Base-by-base conservation (phyloP, 116 monocot genomes). In the Zostera marina region DNA sequence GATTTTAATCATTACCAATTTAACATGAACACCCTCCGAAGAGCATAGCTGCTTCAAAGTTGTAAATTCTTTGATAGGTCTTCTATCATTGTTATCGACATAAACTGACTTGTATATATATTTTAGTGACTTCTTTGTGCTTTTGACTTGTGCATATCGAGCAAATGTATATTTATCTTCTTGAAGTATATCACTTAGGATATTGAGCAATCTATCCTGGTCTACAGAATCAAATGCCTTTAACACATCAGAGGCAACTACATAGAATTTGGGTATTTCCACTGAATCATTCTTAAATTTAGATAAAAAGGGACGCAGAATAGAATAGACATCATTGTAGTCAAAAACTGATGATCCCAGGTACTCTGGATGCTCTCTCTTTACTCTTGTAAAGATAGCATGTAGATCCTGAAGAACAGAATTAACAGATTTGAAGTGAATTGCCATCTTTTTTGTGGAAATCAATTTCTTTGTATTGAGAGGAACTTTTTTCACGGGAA, bases 141-240 rank as follows among this genome's bases (percentile, higher is more conserved):
- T 76, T 16, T 76, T 20, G 42, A 98, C 58, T 56, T 69, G 47
- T 11, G 58, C 54, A 69, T 76, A 77, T 66, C 63, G 74, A 66
- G 74, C 70, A 25, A 90, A 20, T 48, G 49, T 22, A 72, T 83
- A 86, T 17, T 69, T 76, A 22, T 83, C 79, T 44, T 70, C 60
- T 15, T 54, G 15, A 1, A 99, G 66, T 48, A 79, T 53, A 53
- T 75, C 73, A 52, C 66, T 71, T 72, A 99, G 79, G 47, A 99
- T 70, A 38, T 43, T 44, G 42, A 87, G 54, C 41, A 99, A 57
- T 49, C 54, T 75, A 71, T 83, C 83, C 62, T 91, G 98, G 11
- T 79, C 52, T 63, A 91, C 77, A 25, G 83, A 81, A 63, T 99
- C 98, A 79, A 87, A 99, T 71, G 98, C 98, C 62, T 91, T 99